A percentile compares a stretch with the other conserved stretches of the same genome.
Conservation (phyloP, 2,329 filamentous ascomycete species). For the Fusarium subglutinans region DNA sequence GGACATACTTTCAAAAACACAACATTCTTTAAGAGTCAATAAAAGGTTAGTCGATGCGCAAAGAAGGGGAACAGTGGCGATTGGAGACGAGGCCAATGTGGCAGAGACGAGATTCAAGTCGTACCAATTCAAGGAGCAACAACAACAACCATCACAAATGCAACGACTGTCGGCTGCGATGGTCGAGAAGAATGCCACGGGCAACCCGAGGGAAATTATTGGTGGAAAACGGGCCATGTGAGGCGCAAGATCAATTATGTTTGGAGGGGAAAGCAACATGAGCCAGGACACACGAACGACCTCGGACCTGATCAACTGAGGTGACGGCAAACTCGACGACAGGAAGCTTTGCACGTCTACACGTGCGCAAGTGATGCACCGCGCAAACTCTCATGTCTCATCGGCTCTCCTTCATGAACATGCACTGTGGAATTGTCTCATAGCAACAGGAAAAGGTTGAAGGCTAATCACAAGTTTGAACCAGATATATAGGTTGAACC, state of each 20-base stretch:
- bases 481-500: constrained; percentile 29
- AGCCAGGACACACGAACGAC: not conserved
- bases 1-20: not conserved
- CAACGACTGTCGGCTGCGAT: not conserved
- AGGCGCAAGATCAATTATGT: not conserved
- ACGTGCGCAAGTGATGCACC: not conserved
- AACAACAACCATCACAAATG: not conserved
- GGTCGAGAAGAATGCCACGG: not conserved
- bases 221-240: not conserved
- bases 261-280: not conserved
- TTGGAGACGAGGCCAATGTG: not conserved
- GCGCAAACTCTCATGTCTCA: not conserved
- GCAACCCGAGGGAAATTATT: not conserved
- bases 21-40: constrained; percentile 31
- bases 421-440: not conserved
- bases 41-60: constrained; percentile 37
- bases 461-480: constrained; percentile 27
- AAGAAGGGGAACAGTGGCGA: not conserved
- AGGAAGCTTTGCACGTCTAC: not conserved
- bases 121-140: not conserved
- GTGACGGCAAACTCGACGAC: not conserved
- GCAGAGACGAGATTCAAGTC: not conserved
- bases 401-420: not conserved
- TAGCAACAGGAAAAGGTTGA: not conserved
- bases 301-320: not conserved